Evolutionary conservation across 192 early-diverging fungal species (phyloP), one percentile per base, ranked within the genome.

Genomic region (Gamsiella multidivaricata): DNA sequence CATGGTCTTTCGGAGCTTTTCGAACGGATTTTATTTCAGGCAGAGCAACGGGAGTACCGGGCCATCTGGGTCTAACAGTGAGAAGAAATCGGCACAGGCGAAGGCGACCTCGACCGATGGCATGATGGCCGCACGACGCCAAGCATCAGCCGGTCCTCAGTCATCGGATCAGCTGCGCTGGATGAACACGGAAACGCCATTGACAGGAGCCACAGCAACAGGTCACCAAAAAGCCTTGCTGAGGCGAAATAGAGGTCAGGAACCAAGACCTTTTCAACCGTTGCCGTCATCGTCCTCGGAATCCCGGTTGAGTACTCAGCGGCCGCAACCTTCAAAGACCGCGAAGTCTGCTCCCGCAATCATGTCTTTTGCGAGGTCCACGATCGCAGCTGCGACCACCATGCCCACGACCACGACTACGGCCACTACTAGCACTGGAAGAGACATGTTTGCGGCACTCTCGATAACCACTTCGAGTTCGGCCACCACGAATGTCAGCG

Each of bases 1-100:
- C 17, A 54, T 46, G 20, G 64, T 76, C 25, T 76, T 76, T 43
- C 57, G 72, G 4, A 53, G 72, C 32, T 76, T 76, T 34, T 37
- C 61, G 2, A 56, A 67, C 15, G 64, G 72, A 3, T 46, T 54
- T n/a, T 51, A 42, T 7, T 1, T 11, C 58, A 33, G 23, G 26
- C 42, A 43, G 20, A 29, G n/a, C 18, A 14, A 58, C 20, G 37
- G n/a, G 11, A 15, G 43, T 46, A 4, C 43, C 6, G 22, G 43
- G 3, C 10, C 34, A 43, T n/a, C 22, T 23, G 33, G 3, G 36
- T 11, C 32, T n/a, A n/a, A n/a, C n/a, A n/a, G n/a, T 5, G 49
- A 15, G 17, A 17, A 10, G 4, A 18, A 17, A 37, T 12, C 47
- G 3, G 34, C 47, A 47, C 12, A 20, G 6, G 45, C 20, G 5